A percentile compares a stretch with the other conserved stretches of the same genome.
Evolutionary conservation across 1,284 basidiomycete species (phyloP).

Genomic region (Omphalotus olearius): DNA sequence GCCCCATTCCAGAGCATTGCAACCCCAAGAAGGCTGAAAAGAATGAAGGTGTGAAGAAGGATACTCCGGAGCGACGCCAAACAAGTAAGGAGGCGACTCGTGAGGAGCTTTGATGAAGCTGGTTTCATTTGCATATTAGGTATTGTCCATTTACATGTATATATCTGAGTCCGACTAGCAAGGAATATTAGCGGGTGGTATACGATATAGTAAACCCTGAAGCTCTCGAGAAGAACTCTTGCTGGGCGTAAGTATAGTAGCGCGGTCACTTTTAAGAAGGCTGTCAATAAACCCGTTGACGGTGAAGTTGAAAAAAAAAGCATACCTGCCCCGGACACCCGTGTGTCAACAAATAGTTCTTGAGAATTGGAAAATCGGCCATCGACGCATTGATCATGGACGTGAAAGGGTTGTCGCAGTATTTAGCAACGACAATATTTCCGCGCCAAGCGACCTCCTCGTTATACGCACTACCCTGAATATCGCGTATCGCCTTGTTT

Average conservation of each 20-base stretch:
- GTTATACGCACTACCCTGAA: slow-evolving; percentile 56
- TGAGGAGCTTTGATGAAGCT: slow-evolving; percentile 16
- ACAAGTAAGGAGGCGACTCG: slow-evolving; percentile 11
- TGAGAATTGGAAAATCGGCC: slow-evolving; percentile 75
- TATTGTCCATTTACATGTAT: slow-evolving; percentile 11
- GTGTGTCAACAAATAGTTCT: slow-evolving; percentile 70
- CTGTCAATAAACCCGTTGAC: no score
- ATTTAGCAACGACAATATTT: slow-evolving; percentile 73
- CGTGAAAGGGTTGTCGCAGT: slow-evolving; percentile 61
- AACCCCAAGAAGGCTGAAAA: slow-evolving; percentile 49
- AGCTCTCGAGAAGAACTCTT: neutral
- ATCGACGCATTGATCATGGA: slow-evolving; percentile 70
- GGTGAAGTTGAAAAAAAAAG: neutral
- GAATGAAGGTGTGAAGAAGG: slow-evolving; percentile 18
- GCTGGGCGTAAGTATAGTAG: no score
- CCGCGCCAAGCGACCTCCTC: slow-evolving; percentile 71
- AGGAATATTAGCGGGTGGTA: slow-evolving; percentile 2
- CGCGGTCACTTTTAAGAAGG: no score
- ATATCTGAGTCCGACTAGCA: neutral
- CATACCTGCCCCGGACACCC: slow-evolving; percentile 36
- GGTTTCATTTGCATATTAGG: slow-evolving; percentile 13
- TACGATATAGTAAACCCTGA: slow-evolving; percentile 10
- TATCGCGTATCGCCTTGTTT: slow-evolving; percentile 69
- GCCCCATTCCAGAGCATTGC: slow-evolving; percentile 79
- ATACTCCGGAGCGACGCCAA: slow-evolving; percentile 18